A percentile compares a stretch with the other conserved stretches of the same genome.
Evolutionary conservation across 306 rosid genomes (phyloP).

Genomic region (Glycine soja): DNA sequence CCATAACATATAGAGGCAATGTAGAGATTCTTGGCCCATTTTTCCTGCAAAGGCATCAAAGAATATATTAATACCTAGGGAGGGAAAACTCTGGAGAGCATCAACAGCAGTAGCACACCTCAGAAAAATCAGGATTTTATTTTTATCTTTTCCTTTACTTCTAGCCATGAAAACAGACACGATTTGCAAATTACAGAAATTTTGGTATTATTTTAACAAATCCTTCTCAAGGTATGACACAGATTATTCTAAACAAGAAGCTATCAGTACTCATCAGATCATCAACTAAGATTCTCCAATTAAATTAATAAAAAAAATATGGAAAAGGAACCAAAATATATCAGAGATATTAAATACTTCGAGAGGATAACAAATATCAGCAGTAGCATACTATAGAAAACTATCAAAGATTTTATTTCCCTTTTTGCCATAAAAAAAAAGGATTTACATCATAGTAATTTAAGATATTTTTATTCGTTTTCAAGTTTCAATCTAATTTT

Average conservation of each 20-base stretch:
- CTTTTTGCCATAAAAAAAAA: not conserved
- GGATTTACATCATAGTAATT: not conserved
- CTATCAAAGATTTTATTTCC: not conserved
- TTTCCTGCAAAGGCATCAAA: conserved; percentile 68
- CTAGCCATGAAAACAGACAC: not conserved
- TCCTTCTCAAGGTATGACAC: conserved; percentile 4
- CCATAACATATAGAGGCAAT: conserved; percentile 93
- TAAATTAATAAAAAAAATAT: not conserved
- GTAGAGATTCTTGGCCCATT: conserved; percentile 93
- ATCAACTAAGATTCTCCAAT: not conserved
- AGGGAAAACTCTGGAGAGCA: not conserved
- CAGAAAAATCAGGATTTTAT: not conserved
- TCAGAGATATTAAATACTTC: no score
- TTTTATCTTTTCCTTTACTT: not conserved
- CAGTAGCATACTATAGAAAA: not conserved
- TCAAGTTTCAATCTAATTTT: not conserved
- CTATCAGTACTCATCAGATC: not conserved
- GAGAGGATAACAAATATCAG: not conserved
- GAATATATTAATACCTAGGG: conserved; percentile 5
- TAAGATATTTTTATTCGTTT: not conserved
- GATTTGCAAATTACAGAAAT: conserved; percentile 4
- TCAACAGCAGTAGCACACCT: not conserved
- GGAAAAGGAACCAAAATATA: no score
- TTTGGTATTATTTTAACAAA: not conserved
- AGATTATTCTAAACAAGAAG: conserved; percentile 23